phyloP scores from a whole-genome alignment of 768 basidiomycete species.

The Termitomyces sp. region DNA sequence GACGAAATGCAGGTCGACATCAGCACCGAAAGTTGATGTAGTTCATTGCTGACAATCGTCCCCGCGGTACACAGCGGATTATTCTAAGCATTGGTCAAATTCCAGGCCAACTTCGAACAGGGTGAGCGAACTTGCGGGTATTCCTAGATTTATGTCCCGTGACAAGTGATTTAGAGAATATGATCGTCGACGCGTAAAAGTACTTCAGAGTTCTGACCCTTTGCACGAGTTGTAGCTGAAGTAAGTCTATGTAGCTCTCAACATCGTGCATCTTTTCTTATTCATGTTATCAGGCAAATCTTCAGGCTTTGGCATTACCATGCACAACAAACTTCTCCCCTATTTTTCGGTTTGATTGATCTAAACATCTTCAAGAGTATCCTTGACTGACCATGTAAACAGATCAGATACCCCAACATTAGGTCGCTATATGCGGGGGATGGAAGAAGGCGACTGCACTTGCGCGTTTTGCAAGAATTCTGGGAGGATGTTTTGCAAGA shows the following conservation, averaged over 20 bases:
- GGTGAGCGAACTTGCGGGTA: neutral
- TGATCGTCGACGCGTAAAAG: neutral
- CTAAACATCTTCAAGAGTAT: neutral
- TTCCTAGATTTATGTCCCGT: neutral
- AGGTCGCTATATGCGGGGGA: constrained; percentile 43
- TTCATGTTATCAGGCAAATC: neutral
- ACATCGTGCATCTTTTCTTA: neutral
- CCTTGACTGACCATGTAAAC: neutral
- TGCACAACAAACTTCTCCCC: constrained; percentile 12
- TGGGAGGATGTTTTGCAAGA: constrained; percentile 28
- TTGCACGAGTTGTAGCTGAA: neutral
- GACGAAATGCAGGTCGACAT: too few species aligned
- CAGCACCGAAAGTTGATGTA: too few species aligned
- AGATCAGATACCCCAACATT: constrained; percentile 37
- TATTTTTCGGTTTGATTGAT: constrained; percentile 14
- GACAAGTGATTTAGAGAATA: neutral
- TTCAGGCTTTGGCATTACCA: neutral
- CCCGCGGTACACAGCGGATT: neutral
- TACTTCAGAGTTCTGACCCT: neutral
- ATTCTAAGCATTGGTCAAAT: neutral
- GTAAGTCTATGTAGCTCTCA: neutral
- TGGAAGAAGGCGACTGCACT: constrained; percentile 50
- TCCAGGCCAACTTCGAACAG: neutral
- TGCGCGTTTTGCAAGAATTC: constrained; percentile 46
- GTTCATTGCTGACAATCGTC: neutral